Base-by-base conservation (phyloP, 495 filamentous ascomycete species). In the Hypoxylon fragiforme region DNA sequence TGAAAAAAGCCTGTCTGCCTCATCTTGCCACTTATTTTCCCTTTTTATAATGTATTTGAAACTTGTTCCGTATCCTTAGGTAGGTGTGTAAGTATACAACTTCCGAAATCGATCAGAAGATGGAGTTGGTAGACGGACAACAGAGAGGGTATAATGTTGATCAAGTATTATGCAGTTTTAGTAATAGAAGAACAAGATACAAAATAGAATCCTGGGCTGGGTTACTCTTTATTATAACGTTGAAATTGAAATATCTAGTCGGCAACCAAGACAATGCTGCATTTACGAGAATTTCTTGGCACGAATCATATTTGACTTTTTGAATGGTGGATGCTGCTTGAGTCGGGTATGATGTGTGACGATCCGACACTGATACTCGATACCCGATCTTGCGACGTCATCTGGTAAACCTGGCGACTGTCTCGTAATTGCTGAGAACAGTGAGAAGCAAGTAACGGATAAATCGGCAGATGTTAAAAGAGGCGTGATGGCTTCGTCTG, bases 1-100 rank as follows among this genome's bases (percentile, higher is more conserved):
- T 81, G 78, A 60, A 81, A 73, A 61, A 80, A 74, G 40, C 77
- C 74, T 19, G 75, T 81, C 40, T 63, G 53, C 37, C 66, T 66
- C 76, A 78, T 78, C 46, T 50, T 67, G 59, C 47, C 28, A 35
- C 9, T 54, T 22, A 60, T 31, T 21, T n/a, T 20, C 2, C 39
- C 28, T 20, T 14, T 20, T 16, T n/a, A 6, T 43, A 36, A 36
- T 18, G 22, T 39, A 21, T 49, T 3, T 24, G 13, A n/a, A n/a
- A n/a, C n/a, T n/a, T n/a, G n/a, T n/a, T n/a, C n/a, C n/a, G n/a
- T n/a, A n/a, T n/a, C n/a, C n/a, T n/a, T n/a, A n/a, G n/a, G n/a
- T n/a, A n/a, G n/a, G n/a, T n/a, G n/a, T n/a, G n/a, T n/a, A n/a
- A n/a, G n/a, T n/a, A n/a, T n/a, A n/a, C n/a, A n/a, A n/a, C n/a